A percentile compares a stretch with the other conserved stretches of the same genome.
phyloP scores from a whole-genome alignment of 371 early-diverging fungal genomes.

The Saksenaea oblongispora region DNA sequence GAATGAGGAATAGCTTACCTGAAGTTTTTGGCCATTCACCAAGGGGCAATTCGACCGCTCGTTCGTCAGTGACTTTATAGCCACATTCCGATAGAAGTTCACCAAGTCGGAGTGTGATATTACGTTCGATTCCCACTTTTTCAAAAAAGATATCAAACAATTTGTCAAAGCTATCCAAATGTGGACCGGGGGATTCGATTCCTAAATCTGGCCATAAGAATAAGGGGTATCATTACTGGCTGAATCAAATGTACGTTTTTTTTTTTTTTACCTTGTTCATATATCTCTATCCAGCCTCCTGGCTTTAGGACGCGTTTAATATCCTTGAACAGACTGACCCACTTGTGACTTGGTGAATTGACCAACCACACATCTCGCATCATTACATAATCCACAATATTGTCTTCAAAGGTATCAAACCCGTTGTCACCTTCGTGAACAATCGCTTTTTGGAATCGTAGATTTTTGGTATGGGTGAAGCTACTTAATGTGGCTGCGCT shows the following conservation, averaged over 20 bases:
- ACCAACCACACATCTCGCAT: slow-evolving; percentile 35
- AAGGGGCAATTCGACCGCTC: slow-evolving; percentile 14
- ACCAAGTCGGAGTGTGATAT: background rate
- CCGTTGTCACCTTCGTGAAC: slow-evolving; percentile 26
- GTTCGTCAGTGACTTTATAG: slow-evolving; percentile 10
- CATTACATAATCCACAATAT: slow-evolving; percentile 30
- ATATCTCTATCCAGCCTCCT: slow-evolving; percentile 28
- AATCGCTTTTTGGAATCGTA: slow-evolving; percentile 16
- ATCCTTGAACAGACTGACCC: slow-evolving; percentile 25
- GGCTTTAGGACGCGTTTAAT: slow-evolving; percentile 36
- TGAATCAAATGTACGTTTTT: background rate
- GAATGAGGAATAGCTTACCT: slow-evolving; percentile 8
- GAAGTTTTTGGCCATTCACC: slow-evolving; percentile 18
- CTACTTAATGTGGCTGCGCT: slow-evolving; percentile 13
- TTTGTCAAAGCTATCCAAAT: slow-evolving; percentile 1
- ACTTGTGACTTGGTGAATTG: slow-evolving; percentile 27
- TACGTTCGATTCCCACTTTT: slow-evolving; percentile 6
- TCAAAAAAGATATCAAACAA: slow-evolving; percentile 10
- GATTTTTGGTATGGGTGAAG: slow-evolving; percentile 15
- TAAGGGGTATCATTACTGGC: background rate
- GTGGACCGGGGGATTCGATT: slow-evolving; percentile 14
- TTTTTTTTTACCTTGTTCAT: slow-evolving; percentile 14
- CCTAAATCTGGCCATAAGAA: background rate
- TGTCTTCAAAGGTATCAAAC: slow-evolving; percentile 21
- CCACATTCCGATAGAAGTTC: slow-evolving; percentile 6